Base-by-base conservation (phyloP, 2,329 filamentous ascomycete genomes). In the Helotiales sp. region DNA sequence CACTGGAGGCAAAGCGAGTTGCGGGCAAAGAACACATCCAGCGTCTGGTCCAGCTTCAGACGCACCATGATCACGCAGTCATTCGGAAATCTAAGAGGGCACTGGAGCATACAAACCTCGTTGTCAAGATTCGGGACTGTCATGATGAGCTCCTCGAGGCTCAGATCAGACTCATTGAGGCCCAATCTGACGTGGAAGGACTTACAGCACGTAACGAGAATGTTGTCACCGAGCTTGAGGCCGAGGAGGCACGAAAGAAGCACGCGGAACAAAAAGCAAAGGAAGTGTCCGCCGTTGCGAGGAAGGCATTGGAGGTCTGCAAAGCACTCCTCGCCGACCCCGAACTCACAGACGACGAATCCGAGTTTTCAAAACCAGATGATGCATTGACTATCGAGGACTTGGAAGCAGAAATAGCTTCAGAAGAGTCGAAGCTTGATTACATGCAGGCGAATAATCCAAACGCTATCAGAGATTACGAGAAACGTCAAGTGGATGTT, bases 381-480 rank as follows among this genome's bases (percentile, higher is more conserved):
- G 67, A 74, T 10, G 77, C 75, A 3, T 83, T 83, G 69, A 81
- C 79, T 1, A 67, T 82, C 0, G 86, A 89, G 48, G 81, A 87
- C 2, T 77, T 97, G 6, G 82, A 90, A 27, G 79, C 83, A 9
- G 88, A 96, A 59, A 89, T 97, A 50, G 80, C 85, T 22, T 86
- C 87, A 0, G 88, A 92, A 70, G 80, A 84, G 61, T 86, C 88
- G 24, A 88, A 89, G 59, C 82, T 98, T 2, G 89, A 92, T 58
- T 82, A 95, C 62, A 89, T 95, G 54, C 87, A 92, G 57, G 88
- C 86, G 36, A 89, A 89, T 34, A 91, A 93, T 66, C 87, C 86
- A 3, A 83, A 85, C 55, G 83, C 91, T 22, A 81, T 98, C 53
- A 82, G 82, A 54, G 88, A 96, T 65, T 98, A 87, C 68, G 88